Percentiles rank a stretch among this genome's conserved stretches.
Evolutionary conservation across 2,329 filamentous ascomycete genomes (phyloP).

Genomic region (Dendrostoma leiphaemia): DNA sequence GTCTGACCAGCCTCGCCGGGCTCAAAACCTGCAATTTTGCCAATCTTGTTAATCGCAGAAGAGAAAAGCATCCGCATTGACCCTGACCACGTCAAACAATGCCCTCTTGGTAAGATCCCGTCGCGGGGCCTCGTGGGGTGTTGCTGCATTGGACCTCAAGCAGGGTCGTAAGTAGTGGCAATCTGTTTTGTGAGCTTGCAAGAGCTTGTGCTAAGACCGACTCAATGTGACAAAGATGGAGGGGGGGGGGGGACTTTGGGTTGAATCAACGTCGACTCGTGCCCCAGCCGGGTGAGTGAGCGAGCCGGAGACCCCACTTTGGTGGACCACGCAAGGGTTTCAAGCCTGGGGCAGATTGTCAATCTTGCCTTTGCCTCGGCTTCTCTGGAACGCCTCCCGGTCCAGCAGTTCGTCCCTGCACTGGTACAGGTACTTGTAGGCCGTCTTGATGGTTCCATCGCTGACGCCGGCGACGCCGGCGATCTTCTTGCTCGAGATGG

Average conservation of each 20-base stretch:
- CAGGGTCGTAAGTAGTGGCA: background rate
- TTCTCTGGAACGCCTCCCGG: conserved; percentile 15
- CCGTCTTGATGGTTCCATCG: conserved; percentile 94
- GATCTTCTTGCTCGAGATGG: conserved; percentile 82
- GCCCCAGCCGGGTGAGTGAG: no score
- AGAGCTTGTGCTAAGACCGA: background rate
- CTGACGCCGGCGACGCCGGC: conserved; percentile 82
- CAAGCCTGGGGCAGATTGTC: conserved; percentile 60
- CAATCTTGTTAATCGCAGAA: background rate
- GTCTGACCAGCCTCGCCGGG: conserved; percentile 7
- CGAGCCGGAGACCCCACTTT: no score
- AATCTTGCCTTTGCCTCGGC: conserved; percentile 62
- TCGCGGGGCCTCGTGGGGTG: no score
- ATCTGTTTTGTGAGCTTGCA: background rate
- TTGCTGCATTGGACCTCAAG: no score
- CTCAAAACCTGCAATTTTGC: background rate
- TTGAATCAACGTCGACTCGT: no score
- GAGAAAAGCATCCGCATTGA: background rate
- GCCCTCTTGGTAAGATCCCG: background rate
- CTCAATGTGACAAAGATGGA: no score
- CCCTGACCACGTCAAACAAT: background rate
- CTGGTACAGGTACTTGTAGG: conserved; percentile 84
- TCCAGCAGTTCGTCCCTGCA: conserved; percentile 28
- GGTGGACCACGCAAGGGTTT: conserved; percentile 1
- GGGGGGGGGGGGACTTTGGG: no score